phyloP scores from a whole-genome alignment of 805 yeast genomes.

The Wickerhamomyces pijperi region DNA sequence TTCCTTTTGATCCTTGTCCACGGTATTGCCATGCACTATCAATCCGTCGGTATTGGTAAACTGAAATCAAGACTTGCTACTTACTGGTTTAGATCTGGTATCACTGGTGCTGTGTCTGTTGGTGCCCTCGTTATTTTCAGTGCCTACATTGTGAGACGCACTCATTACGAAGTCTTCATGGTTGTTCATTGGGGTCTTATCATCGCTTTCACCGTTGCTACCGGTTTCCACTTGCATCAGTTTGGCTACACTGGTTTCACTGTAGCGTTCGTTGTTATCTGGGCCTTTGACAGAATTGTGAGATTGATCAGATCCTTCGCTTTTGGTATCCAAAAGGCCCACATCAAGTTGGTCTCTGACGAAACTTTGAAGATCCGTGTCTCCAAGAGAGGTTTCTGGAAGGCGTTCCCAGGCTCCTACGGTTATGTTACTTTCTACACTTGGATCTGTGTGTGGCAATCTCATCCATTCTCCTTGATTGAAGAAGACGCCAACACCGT shows the following conservation, averaged over 20 bases:
- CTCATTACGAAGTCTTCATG: slow-evolving; percentile 51
- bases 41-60: slow-evolving; percentile 10
- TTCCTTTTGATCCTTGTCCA: slow-evolving; percentile 16
- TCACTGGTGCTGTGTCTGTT: slow-evolving; percentile 6
- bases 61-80: slow-evolving; percentile 4
- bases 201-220: too few relatives aligned
- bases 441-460: slow-evolving; percentile 48
- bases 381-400: slow-evolving; percentile 35
- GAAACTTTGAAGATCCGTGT: slow-evolving; percentile 31
- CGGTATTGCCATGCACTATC: slow-evolving; percentile 13
- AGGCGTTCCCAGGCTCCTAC: slow-evolving; percentile 44
- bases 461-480: slow-evolving; percentile 62
- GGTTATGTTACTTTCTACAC: slow-evolving; percentile 47
- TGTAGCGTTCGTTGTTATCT: slow-evolving; percentile 23
- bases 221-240: slow-evolving; percentile 46
- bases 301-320: slow-evolving; percentile 21
- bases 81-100: slow-evolving; percentile 14
- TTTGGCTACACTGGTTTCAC: slow-evolving; percentile 40
- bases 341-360: slow-evolving; percentile 21
- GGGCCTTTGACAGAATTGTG: slow-evolving; percentile 41
- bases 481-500: slow-evolving; percentile 28
- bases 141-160: slow-evolving; percentile 36
- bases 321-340: slow-evolving; percentile 17
- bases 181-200: slow-evolving; percentile 45
- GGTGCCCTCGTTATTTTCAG: slow-evolving; percentile 8